Percentiles rank a stretch among this genome's conserved stretches.
Conservation (phyloP, 2,329 filamentous ascomycete species). For the Alternaria triticina region DNA sequence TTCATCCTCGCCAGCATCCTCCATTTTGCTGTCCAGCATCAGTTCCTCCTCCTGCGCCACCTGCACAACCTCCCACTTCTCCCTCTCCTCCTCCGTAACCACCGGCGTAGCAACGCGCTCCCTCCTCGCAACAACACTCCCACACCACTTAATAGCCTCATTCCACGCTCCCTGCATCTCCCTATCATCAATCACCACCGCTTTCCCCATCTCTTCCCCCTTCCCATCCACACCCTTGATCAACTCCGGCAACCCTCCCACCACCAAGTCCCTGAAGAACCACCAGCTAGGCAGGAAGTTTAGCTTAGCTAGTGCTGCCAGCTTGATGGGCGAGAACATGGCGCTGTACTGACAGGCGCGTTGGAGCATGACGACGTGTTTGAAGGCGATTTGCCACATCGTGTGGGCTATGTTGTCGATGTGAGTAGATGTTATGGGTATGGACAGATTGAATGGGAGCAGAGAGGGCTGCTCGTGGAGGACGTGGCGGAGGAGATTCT, state of each 20-base stretch:
- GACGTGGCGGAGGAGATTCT: background rate
- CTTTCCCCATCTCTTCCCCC: too few species aligned
- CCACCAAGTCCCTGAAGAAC: conserved; percentile 12
- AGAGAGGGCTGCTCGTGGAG: background rate
- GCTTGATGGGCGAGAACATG: conserved; percentile 14
- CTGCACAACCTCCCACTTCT: background rate
- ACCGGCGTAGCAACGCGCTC: background rate
- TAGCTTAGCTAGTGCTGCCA: conserved; percentile 23
- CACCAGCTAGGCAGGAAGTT: conserved; percentile 33
- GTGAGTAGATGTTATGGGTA: background rate
- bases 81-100: background rate
- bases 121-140: background rate
- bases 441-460: background rate
- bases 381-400: conserved; percentile 23
- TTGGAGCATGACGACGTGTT: background rate
- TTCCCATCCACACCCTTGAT: background rate
- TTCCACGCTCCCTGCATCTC: conserved; percentile 14
- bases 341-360: conserved; percentile 11
- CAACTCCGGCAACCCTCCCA: background rate
- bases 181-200: conserved; percentile 7
- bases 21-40: background rate
- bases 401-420: conserved; percentile 17
- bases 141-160: background rate
- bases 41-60: too few species aligned
- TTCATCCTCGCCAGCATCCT: accelerated